These are phyloP conservation scores for Collybia sordida DNA, from an alignment of 768 basidiomycete genomes.

Conservation along the genomic window DNA sequence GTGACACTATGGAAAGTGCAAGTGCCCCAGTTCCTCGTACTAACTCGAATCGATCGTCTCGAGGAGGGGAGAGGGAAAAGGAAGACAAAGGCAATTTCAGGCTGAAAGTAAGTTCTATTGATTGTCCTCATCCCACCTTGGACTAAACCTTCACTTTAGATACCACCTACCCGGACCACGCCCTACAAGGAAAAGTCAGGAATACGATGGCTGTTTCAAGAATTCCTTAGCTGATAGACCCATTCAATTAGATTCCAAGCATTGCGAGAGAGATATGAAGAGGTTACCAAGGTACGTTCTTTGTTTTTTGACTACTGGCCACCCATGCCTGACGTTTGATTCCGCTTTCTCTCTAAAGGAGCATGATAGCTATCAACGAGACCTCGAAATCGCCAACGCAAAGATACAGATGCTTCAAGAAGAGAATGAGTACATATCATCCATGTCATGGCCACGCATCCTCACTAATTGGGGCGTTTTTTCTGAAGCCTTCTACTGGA, in stretches of 20 bases:
- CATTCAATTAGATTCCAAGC: slow-evolving; percentile 38
- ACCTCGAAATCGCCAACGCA: slow-evolving; percentile 36
- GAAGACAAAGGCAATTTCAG: slow-evolving; percentile 8
- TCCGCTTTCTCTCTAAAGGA: slow-evolving; percentile 22
- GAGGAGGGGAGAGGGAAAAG: slow-evolving; percentile 5
- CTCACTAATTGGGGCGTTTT: not conserved
- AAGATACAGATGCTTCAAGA: slow-evolving; percentile 46
- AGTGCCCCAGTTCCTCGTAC: slow-evolving; percentile 1
- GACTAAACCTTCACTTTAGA: not conserved
- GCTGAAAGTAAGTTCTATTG: slow-evolving; percentile 7
- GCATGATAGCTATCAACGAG: slow-evolving; percentile 34
- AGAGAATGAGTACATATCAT: slow-evolving; percentile 45
- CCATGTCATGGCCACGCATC: not conserved
- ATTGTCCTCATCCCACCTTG: not conserved
- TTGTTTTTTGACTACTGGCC: not conserved
- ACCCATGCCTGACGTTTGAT: not conserved
- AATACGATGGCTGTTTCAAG: not conserved
- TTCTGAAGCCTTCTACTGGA: slow-evolving; percentile 36
- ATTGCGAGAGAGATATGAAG: slow-evolving; percentile 46
- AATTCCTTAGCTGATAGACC: not conserved
- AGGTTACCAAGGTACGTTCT: slow-evolving; percentile 36
- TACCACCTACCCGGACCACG: slow-evolving; percentile 1
- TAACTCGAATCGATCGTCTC: not conserved
- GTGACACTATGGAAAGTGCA: slow-evolving; percentile 5
- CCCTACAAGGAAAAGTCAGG: slow-evolving; percentile 31